Evolutionary conservation across 257 asterid species (phyloP).

Genomic region (Anisodus tanguticus): DNA sequence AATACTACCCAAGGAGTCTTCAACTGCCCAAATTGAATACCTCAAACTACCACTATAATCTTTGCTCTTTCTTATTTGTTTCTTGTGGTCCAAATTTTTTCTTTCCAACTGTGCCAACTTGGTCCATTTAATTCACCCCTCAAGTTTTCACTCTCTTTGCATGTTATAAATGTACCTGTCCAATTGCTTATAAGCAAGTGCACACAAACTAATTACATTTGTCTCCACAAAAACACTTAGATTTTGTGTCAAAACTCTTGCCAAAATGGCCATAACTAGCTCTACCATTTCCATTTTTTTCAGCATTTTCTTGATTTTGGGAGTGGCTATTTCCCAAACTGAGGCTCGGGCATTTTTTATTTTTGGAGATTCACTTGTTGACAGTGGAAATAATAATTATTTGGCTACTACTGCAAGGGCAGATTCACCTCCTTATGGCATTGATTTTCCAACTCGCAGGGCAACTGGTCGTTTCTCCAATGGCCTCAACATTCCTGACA

Average conservation of each 20-base stretch:
- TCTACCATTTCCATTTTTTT: background rate
- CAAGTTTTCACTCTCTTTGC: background rate
- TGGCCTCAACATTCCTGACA: conserved; percentile 55
- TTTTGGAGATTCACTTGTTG: conserved; percentile 57
- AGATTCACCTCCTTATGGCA: conserved; percentile 54
- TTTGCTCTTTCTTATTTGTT: conserved; percentile 8
- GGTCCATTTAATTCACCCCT: conserved; percentile 28
- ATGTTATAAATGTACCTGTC: background rate
- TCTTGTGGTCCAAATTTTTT: conserved; percentile 11
- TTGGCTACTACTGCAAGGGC: conserved; percentile 53
- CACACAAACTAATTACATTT: background rate
- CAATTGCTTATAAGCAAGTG: conserved; percentile 22
- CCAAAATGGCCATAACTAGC: conserved; percentile 29
- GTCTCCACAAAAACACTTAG: background rate
- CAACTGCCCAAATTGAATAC: conserved; percentile 29
- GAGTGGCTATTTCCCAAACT: conserved; percentile 31
- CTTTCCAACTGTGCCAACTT: conserved; percentile 39
- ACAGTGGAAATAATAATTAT: conserved; percentile 54
- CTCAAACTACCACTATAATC: background rate
- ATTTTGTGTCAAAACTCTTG: background rate
- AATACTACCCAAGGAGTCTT: background rate
- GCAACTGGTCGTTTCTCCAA: conserved; percentile 63
- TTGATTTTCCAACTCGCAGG: conserved; percentile 41
- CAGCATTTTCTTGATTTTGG: conserved; percentile 17
- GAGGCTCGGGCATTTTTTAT: conserved; percentile 49